These are phyloP conservation scores for Ceratobasidium sp. DNA, from an alignment of 1,284 basidiomycete genomes.

Conservation along the genomic window DNA sequence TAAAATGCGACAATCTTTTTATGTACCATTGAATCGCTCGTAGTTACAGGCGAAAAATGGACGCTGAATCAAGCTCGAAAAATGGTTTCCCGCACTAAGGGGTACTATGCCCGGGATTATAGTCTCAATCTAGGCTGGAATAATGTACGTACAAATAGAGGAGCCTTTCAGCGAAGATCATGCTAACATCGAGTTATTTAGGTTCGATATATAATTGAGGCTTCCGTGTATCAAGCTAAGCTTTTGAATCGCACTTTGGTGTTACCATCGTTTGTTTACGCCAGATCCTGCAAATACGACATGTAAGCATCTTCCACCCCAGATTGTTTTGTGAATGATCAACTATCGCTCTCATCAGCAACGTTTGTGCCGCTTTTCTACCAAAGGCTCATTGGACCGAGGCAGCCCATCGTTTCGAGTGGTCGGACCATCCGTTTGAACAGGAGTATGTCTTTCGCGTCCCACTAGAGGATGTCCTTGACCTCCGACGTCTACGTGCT, in stretches of 20 bases:
- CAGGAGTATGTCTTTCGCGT: slow-evolving; percentile 7
- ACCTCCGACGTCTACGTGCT: slow-evolving; percentile 42
- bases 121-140: slow-evolving; percentile 47
- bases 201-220: slow-evolving; percentile 44
- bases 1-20: no score
- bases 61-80: not conserved
- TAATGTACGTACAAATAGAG: slow-evolving; percentile 45
- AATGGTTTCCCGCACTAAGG: slow-evolving; percentile 33
- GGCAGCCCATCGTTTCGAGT: slow-evolving; percentile 21
- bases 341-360: not conserved
- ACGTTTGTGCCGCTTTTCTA: slow-evolving; percentile 26
- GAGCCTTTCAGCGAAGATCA: no score
- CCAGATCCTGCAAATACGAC: slow-evolving; percentile 35
- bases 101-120: slow-evolving; percentile 47
- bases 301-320: slow-evolving; percentile 24
- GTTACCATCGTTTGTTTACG: slow-evolving; percentile 45
- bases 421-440: slow-evolving; percentile 22
- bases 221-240: slow-evolving; percentile 32
- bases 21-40: no score
- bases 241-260: slow-evolving; percentile 43
- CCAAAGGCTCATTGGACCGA: slow-evolving; percentile 11
- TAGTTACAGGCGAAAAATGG: no score
- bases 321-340: not conserved
- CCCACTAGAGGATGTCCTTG: slow-evolving; percentile 46
- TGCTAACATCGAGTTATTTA: no score